A percentile compares a stretch with the other conserved stretches of the same genome.
Evolutionary conservation across 352 stramenopile genomes (phyloP).

Genomic region (Aphanomyces cochlioides): DNA sequence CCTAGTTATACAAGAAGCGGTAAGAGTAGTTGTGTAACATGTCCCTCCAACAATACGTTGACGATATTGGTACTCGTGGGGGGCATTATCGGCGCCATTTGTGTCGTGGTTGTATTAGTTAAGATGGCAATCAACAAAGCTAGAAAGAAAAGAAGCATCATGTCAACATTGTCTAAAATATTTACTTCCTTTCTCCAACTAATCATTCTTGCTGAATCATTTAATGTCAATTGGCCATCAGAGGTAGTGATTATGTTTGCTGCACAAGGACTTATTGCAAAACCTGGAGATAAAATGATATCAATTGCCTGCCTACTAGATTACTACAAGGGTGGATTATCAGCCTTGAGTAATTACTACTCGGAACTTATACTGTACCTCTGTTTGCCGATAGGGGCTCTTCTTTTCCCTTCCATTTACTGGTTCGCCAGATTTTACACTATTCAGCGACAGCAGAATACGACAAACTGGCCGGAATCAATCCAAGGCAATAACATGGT

Average conservation of each 20-base stretch:
- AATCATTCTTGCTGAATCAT: slow-evolving; percentile 23
- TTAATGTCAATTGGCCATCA: slow-evolving; percentile 21
- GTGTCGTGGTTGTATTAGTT: slow-evolving; percentile 6
- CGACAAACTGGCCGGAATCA: no score
- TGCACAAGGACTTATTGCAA: slow-evolving; percentile 3
- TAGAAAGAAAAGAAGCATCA: neutral
- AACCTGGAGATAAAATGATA: slow-evolving; percentile 27
- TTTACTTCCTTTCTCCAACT: slow-evolving; percentile 29
- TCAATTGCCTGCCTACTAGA: slow-evolving; percentile 20
- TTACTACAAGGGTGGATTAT: neutral
- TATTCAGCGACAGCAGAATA: neutral
- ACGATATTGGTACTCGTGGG: slow-evolving; percentile 24
- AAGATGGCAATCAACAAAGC: slow-evolving; percentile 29
- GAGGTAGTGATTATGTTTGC: slow-evolving; percentile 13
- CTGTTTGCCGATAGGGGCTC: slow-evolving; percentile 1
- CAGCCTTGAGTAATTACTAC: slow-evolving; percentile 18
- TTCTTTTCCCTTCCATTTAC: slow-evolving; percentile 9
- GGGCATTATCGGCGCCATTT: neutral
- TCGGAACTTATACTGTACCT: slow-evolving; percentile 24
- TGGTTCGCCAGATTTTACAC: slow-evolving; percentile 4
- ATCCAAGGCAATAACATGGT: no score
- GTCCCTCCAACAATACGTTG: neutral
- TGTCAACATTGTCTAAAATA: slow-evolving; percentile 25
- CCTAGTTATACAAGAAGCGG: slow-evolving; percentile 27
- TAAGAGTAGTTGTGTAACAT: slow-evolving; percentile 12